Evolutionary conservation across 1,284 basidiomycete species (phyloP), one percentile per base, ranked within the genome.

Genomic region (Schizophyllum amplum): DNA sequence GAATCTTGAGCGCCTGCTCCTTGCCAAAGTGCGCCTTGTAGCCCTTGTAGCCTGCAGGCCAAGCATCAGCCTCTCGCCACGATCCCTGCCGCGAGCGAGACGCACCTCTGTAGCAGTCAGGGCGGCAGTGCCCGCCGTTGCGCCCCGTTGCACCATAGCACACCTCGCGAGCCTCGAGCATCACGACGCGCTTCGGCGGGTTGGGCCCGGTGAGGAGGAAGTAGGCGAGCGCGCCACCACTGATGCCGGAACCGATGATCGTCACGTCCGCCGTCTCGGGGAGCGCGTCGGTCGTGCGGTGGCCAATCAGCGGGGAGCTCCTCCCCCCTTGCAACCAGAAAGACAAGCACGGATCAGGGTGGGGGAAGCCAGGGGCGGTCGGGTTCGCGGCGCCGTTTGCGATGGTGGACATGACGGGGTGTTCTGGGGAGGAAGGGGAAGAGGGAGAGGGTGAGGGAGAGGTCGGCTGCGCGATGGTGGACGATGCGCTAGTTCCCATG

Each of bases 171-270:
- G 64, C 62, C 54, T 65, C 64, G 11, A 65, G 53, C 17, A 65
- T 51, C n/a, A 56, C 24, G n/a, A 65, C 62, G 22, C 33, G 50
- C 13, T 52, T 51, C 24, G 64, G 64, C 15, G 61, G 61, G 11
- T 61, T 58, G n/a, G 56, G 55, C n/a, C 62, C 60, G 5, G 58
- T 63, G 21, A 65, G 55, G 9, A 63, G 56, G 33, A 62, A 63
- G 52, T 65, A 63, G 24, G 67, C 66, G 7, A 61, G 60, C 21
- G 65, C 61, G 7, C 60, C 62, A 21, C 68, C 65, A 42, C 62
- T 64, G 27, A 68, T 61, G 15, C 68, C 68, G 17, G 67, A 65
- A 53, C 68, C 66, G 53, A 69, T 65, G 59, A 69, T 66, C 6
- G 63, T 62, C 15, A 67, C 60, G 20, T 67, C 63, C 1, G 60